Evolutionary conservation across 371 early-diverging fungal species (phyloP).

Genomic region (Actinomucor elegans): DNA sequence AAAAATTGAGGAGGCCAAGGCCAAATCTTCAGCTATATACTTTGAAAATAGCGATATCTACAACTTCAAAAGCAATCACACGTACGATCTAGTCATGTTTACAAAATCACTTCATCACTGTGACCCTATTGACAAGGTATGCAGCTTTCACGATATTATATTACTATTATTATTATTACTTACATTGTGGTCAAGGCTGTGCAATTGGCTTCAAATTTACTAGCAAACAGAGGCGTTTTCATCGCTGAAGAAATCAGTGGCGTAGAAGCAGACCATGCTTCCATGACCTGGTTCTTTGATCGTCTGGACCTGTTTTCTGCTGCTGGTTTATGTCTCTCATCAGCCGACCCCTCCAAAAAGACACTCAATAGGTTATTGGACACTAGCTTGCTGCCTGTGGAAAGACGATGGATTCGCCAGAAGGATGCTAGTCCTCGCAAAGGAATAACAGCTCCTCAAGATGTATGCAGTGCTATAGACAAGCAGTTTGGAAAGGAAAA

Average conservation of each 20-base stretch:
- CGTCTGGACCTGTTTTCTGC: conserved; percentile 23
- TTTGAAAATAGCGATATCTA: conserved; percentile 16
- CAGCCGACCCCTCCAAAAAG: conserved; percentile 2
- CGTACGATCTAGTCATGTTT: conserved; percentile 30
- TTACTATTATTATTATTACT: too few species aligned
- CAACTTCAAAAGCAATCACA: conserved; percentile 1
- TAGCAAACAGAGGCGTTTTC: conserved; percentile 20
- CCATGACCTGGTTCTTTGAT: conserved; percentile 23
- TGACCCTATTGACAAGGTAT: conserved; percentile 27
- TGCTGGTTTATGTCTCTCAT: neutral
- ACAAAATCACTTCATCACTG: conserved; percentile 43
- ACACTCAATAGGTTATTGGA: conserved; percentile 1
- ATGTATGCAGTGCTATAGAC: conserved; percentile 12
- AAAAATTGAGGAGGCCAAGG: conserved; percentile 14
- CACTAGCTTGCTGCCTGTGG: conserved; percentile 3
- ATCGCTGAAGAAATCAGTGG: conserved; percentile 32
- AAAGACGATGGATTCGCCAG: too few species aligned
- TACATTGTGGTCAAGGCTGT: too few species aligned
- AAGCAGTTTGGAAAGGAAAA: conserved; percentile 19
- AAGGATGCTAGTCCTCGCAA: too few species aligned
- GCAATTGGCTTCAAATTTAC: conserved; percentile 19
- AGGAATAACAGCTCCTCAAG: conserved; percentile 1
- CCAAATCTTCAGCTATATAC: neutral
- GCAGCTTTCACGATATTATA: too few species aligned
- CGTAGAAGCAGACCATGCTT: conserved; percentile 1